Conservation (phyloP, 139 green algal species). For the Chlamydomonas eustigma region DNA sequence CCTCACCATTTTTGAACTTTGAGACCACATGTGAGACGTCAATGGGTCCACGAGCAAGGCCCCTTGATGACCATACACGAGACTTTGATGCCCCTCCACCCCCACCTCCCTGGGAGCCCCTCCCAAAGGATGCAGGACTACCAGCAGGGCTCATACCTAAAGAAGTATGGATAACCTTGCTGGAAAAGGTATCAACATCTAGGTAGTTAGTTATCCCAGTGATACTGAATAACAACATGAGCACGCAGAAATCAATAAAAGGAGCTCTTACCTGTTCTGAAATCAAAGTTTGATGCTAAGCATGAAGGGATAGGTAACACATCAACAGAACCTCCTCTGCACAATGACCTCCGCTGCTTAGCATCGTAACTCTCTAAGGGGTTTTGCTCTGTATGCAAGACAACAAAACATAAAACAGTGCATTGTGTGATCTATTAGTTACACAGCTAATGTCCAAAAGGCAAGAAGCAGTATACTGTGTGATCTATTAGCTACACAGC, state of each 20-base stretch:
- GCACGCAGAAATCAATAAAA: background rate
- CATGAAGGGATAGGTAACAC: background rate
- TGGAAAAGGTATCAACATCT: background rate
- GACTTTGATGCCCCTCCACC: too few relatives aligned
- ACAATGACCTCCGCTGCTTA: background rate
- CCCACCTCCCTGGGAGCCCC: too few relatives aligned
- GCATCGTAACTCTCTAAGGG: background rate
- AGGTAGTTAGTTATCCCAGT: background rate
- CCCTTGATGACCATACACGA: slow-evolving; percentile 3
- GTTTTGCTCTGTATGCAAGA: background rate
- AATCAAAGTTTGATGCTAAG: slow-evolving; percentile 1
- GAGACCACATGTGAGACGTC: background rate
- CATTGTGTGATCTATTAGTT: too few relatives aligned
- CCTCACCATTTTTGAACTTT: background rate
- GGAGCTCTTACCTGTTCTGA: background rate
- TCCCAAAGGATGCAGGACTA: background rate
- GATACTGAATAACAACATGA: background rate
- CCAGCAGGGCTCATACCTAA: background rate
- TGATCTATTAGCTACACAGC: too few relatives aligned
- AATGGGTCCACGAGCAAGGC: background rate
- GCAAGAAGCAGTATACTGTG: too few relatives aligned
- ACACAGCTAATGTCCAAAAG: too few relatives aligned
- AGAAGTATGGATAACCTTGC: background rate
- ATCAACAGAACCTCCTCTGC: background rate
- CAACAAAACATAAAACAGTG: background rate